These are phyloP conservation scores for Firmiana major DNA, from an alignment of 345 rosid species.

Conservation along the genomic window DNA sequence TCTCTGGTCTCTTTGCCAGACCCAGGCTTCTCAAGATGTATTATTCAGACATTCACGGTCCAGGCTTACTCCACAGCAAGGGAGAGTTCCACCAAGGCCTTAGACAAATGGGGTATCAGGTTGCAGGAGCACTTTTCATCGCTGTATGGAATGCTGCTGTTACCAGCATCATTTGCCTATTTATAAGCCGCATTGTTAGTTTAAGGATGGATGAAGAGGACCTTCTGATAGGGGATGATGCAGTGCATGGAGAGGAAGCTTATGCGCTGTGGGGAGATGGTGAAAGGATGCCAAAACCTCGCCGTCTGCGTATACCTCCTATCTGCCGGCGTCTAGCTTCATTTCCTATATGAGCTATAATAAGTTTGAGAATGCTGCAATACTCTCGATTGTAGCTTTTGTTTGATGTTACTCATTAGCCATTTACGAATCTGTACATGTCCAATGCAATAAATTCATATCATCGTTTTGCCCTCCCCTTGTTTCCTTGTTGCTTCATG, in stretches of 20 bases:
- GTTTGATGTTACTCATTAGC: neutral
- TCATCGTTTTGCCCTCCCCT: neutral
- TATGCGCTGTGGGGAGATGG: slow-evolving; percentile 24
- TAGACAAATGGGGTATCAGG: slow-evolving; percentile 34
- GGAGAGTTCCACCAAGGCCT: slow-evolving; percentile 21
- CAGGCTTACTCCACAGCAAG: slow-evolving; percentile 40
- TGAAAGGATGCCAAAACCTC: slow-evolving; percentile 17
- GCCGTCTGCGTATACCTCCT: neutral
- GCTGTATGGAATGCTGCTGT: slow-evolving; percentile 16
- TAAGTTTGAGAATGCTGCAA: neutral
- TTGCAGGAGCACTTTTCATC: slow-evolving; percentile 41
- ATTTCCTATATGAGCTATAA: neutral
- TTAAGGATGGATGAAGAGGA: slow-evolving; percentile 57
- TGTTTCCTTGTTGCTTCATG: neutral
- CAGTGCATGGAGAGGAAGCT: slow-evolving; percentile 64
- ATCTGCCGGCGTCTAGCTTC: neutral
- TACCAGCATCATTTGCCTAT: slow-evolving; percentile 45
- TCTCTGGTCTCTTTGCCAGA: slow-evolving; percentile 45
- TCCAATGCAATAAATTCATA: neutral
- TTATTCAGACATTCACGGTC: slow-evolving; percentile 19
- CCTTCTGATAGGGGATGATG: slow-evolving; percentile 62
- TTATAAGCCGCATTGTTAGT: slow-evolving; percentile 39
- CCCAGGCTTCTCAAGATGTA: slow-evolving; percentile 32
- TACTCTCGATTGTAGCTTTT: neutral
- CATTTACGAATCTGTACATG: neutral